These are phyloP conservation scores for Xylariaceae sp. DNA, from an alignment of 2,329 filamentous ascomycete species.

Conservation along the genomic window DNA sequence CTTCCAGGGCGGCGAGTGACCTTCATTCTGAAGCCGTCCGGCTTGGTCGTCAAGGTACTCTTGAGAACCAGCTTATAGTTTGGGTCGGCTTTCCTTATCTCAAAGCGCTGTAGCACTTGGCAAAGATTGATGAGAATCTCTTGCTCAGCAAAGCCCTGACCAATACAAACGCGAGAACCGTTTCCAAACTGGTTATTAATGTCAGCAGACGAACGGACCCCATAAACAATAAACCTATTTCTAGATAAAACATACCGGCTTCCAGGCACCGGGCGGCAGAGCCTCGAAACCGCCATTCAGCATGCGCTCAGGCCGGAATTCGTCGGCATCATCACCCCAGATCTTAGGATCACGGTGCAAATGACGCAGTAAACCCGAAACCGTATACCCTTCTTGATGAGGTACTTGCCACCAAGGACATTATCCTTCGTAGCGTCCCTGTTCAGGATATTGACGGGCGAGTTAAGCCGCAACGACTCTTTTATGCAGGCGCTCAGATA, in stretches of 20 bases:
- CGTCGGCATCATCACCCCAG: slow-evolving; percentile 39
- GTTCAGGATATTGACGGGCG: too few relatives aligned
- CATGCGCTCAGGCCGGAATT: slow-evolving; percentile 44
- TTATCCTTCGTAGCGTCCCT: too few relatives aligned
- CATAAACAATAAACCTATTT: not conserved
- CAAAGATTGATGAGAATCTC: slow-evolving; percentile 8
- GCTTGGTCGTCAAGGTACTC: slow-evolving; percentile 6
- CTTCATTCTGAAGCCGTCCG: slow-evolving; percentile 6
- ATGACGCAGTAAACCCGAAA: slow-evolving; percentile 27
- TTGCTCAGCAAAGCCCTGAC: slow-evolving; percentile 9
- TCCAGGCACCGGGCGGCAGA: slow-evolving; percentile 15
- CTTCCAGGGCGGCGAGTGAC: slow-evolving; percentile 7
- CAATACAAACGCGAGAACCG: slow-evolving; percentile 8
- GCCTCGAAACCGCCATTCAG: slow-evolving; percentile 35
- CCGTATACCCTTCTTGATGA: too few relatives aligned
- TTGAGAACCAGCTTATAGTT: slow-evolving; percentile 6
- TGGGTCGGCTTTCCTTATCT: slow-evolving; percentile 10
- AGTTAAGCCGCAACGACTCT: slow-evolving; percentile 43
- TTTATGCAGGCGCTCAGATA: slow-evolving; percentile 50
- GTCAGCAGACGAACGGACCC: not conserved
- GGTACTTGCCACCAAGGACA: slow-evolving; percentile 30
- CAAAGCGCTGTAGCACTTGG: slow-evolving; percentile 11
- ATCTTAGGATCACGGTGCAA: slow-evolving; percentile 36
- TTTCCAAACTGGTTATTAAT: slow-evolving; percentile 8
- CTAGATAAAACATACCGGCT: too few relatives aligned